Evolutionary conservation across 2,329 filamentous ascomycete species (phyloP), one percentile per base, ranked within the genome.

Genomic region (Capronia epimyces): DNA sequence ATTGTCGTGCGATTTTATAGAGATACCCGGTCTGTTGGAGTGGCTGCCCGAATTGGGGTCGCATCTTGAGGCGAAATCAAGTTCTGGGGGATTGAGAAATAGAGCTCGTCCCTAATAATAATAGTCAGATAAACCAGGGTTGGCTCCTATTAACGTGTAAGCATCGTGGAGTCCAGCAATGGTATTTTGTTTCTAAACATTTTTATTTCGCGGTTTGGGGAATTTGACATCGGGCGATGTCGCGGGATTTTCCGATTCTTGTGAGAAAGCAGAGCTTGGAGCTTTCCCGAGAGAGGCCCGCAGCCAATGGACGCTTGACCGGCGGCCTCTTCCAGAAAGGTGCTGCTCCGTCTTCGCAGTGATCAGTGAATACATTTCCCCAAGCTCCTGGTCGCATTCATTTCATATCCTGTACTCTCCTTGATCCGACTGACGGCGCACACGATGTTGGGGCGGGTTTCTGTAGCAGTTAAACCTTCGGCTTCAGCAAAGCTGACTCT

Each of bases 361-460:
- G 5, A 5, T 5, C 25, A 27, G 25, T 5, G 25, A 5, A 18
- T 42, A 49, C 20, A 40, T 24, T 29, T 24, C 20, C 21, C 29
- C 46, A 13, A 24, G 15, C 21, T 41, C 29, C 34, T 20, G 5
- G 7, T 46, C 22, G 24, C 44, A 31, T 29, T n/a, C 12, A 20
- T 16, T 39, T 22, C 13, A 37, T 27, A 5, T 27, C 15, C 21
- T 24, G 3, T 46, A 9, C 29, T 47, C 15, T 47, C 16, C 12
- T 43, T 25, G 39, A 42, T 29, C 37, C 36, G 27, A 20, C 29
- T 43, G 16, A 32, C 39, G 15, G 20, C 25, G 20, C 4, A 24
- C 40, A 46, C 43, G 25, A 57, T 57, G 55, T 34, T 57, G 21
- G 49, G 49, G 36, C 51, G 55, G 52, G 46, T 50, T 29, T 29